These are phyloP conservation scores for Arbutus unedo DNA, from an alignment of 148 eudicot genomes.

Conservation along the genomic window DNA sequence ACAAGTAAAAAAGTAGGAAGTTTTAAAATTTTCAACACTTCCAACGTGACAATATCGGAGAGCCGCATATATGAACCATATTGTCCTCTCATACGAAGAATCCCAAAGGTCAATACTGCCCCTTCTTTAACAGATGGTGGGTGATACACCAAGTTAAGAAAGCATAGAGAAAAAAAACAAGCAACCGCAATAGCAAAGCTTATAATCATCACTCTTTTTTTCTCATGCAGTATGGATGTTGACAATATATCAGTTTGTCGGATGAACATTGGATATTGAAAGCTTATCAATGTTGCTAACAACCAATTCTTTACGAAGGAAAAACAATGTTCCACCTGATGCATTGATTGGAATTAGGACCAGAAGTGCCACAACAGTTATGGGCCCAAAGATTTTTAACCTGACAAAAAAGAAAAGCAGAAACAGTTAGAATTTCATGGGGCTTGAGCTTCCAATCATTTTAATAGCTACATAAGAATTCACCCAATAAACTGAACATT, in stretches of 20 bases:
- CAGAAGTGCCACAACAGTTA: slow-evolving; percentile 61
- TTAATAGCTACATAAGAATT: background rate
- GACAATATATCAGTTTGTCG: slow-evolving; percentile 27
- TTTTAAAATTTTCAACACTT: background rate
- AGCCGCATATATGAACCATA: background rate
- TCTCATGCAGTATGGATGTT: background rate
- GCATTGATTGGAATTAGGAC: slow-evolving; percentile 85
- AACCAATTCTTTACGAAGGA: slow-evolving; percentile 72
- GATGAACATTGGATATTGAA: slow-evolving; percentile 86
- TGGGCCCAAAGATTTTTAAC: slow-evolving; percentile 80
- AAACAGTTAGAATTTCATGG: background rate
- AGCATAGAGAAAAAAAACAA: background rate
- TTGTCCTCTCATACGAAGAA: background rate
- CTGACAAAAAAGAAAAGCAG: slow-evolving; percentile 35
- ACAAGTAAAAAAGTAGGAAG: background rate
- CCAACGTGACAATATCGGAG: background rate
- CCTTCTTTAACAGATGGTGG: background rate
- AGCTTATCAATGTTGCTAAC: slow-evolving; percentile 86
- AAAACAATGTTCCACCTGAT: slow-evolving; percentile 69
- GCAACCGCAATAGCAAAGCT: background rate
- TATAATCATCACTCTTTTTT: background rate
- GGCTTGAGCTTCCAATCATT: background rate
- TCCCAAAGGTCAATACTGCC: background rate
- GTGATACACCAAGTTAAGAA: background rate
- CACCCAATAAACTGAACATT: background rate